phyloP scores from a whole-genome alignment of 2,329 filamentous ascomycete species.

The Penicillium sp. region DNA sequence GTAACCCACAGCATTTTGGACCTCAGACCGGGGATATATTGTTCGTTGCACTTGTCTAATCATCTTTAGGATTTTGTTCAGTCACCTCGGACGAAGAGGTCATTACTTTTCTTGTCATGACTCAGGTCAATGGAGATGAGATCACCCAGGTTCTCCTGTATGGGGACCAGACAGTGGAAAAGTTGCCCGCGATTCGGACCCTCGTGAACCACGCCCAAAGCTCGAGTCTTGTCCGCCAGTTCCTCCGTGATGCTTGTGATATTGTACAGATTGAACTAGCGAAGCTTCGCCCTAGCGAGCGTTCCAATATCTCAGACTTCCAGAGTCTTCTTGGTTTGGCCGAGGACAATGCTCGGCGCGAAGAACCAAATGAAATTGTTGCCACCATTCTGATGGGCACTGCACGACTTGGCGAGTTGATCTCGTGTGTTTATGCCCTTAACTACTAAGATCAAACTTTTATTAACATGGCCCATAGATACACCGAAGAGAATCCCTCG shows the following conservation, averaged over 20 bases:
- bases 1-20: too few species aligned
- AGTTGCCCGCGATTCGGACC: neutral
- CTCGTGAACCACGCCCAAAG: neutral
- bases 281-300: neutral
- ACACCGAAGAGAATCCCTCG: neutral
- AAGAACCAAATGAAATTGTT: neutral
- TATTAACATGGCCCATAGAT: too few species aligned
- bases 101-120: too few species aligned
- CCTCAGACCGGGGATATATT: too few species aligned
- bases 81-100: too few species aligned
- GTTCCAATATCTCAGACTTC: neutral
- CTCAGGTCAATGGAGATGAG: too few species aligned
- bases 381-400: neutral
- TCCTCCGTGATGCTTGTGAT: conserved; percentile 48
- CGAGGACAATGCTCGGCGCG: neutral
- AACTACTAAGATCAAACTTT: neutral
- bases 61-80: too few species aligned
- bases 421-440: neutral
- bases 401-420: neutral
- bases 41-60: too few species aligned
- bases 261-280: neutral
- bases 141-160: neutral
- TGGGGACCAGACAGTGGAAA: conserved; percentile 25
- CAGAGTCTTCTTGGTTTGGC: neutral
- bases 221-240: neutral